These are phyloP conservation scores for Zea mays DNA, from an alignment of 176 grass and related monocot species.

Conservation along the genomic window Zm-B73-REFERENCE-NAM-5.0 NC_050099.1:191144001-191144500, in stretches of 20 bases:
- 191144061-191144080: background rate
- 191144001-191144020: background rate
- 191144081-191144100: background rate
- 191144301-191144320: conserved; percentile 77
- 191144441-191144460: background rate
- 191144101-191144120: conserved; percentile 15
- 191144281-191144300: conserved; percentile 43
- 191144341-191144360: conserved; percentile 93
- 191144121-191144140: too few relatives aligned
- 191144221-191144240: conserved; percentile 40
- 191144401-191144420: conserved; percentile 41
- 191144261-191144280: conserved; percentile 45
- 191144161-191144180: too few relatives aligned
- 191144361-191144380: conserved; percentile 93
- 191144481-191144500: background rate
- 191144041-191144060: conserved; percentile 7
- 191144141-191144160: too few relatives aligned
- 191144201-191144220: background rate
- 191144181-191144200: background rate
- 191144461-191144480: conserved; percentile 24
- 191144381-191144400: conserved; percentile 78
- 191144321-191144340: conserved; percentile 87
- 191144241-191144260: conserved; percentile 54
- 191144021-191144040: conserved; percentile 11
- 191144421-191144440: conserved; percentile 40